These are phyloP conservation scores for Penicillium crustosum DNA, from an alignment of 2,329 filamentous ascomycete genomes.

Conservation along the genomic window DNA sequence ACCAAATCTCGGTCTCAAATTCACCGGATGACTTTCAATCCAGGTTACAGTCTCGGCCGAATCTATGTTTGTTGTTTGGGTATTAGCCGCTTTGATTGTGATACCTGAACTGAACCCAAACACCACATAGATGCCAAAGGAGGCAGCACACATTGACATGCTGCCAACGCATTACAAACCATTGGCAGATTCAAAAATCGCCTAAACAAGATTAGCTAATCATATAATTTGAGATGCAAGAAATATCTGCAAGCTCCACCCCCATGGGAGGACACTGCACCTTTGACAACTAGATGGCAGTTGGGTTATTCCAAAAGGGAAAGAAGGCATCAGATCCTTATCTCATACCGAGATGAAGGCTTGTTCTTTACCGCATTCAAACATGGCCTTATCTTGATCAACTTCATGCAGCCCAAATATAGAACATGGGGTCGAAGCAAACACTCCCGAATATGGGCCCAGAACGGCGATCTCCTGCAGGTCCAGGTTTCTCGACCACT, in stretches of 20 bases:
- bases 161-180: background rate
- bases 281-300: background rate
- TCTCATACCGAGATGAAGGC: background rate
- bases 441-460: constrained; percentile 5
- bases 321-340: background rate
- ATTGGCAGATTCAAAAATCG: background rate
- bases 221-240: constrained; percentile 1
- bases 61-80: background rate
- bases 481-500: constrained; percentile 5
- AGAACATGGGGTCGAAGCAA: constrained; percentile 15
- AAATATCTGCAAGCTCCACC: background rate
- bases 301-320: background rate
- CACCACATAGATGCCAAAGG: background rate
- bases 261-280: background rate
- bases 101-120: background rate
- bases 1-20: background rate
- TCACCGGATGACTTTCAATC: background rate
- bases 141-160: background rate
- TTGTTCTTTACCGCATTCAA: constrained; percentile 9
- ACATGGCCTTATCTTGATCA: constrained; percentile 2
- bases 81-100: background rate
- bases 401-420: constrained; percentile 21
- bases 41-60: background rate
- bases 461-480: constrained; percentile 16
- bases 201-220: constrained; percentile 7